Conservation (phyloP, 306 rosid genomes). For the Quercus aquifolioides region DNA sequence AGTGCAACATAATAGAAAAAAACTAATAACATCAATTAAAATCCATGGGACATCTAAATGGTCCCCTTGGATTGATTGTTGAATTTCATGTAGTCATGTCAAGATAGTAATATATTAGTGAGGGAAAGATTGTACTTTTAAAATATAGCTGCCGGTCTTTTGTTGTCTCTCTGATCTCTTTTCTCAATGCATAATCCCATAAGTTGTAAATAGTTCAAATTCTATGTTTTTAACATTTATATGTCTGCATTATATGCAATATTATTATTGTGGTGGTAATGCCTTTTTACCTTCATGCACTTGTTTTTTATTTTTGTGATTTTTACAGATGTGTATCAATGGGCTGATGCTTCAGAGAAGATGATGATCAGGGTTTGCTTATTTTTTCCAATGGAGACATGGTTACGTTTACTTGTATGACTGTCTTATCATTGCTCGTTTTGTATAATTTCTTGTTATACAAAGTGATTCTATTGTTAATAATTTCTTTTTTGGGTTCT, state of each 20-base stretch:
- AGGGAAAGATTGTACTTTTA: background rate
- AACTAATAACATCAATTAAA: background rate
- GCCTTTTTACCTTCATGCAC: background rate
- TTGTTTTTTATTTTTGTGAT: slow-evolving; percentile 5
- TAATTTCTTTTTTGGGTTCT: background rate
- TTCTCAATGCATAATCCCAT: background rate
- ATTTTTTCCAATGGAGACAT: slow-evolving; percentile 81
- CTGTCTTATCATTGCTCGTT: slow-evolving; percentile 12
- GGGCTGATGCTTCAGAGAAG: slow-evolving; percentile 76
- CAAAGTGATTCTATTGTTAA: background rate
- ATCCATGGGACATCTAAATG: background rate
- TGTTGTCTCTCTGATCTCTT: background rate
- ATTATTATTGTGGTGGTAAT: background rate
- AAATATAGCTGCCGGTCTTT: background rate
- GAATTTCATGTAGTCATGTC: background rate
- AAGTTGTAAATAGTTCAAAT: background rate
- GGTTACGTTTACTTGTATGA: slow-evolving; percentile 62
- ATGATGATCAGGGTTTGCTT: slow-evolving; percentile 79
- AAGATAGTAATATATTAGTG: background rate
- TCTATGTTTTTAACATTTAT: background rate
- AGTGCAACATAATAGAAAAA: background rate
- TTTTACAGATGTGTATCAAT: slow-evolving; percentile 79
- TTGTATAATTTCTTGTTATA: background rate
- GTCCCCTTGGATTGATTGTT: background rate
- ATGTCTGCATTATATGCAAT: background rate